Percentiles rank a stretch among this genome's conserved stretches.
phyloP scores from a whole-genome alignment of 192 early-diverging fungal species.

The Backusella tarrabulga region DNA sequence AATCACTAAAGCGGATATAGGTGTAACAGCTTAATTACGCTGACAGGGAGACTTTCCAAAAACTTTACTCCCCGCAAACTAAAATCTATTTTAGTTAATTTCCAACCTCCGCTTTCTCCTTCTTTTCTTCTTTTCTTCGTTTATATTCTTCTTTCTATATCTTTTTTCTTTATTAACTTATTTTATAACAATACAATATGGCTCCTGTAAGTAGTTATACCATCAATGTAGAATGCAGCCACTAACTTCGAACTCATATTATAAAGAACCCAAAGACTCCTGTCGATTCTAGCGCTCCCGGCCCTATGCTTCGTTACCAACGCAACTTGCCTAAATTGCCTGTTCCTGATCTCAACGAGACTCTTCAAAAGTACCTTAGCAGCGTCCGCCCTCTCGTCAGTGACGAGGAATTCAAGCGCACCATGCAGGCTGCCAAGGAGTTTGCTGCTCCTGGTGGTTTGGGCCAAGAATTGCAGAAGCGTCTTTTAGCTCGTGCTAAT shows the following conservation, averaged over 20 bases:
- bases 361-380: constrained; percentile 79
- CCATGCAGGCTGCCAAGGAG: constrained; percentile 64
- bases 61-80: neutral
- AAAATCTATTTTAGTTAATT: neutral
- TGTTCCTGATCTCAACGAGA: constrained; percentile 82
- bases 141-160: neutral
- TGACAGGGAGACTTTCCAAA: neutral
- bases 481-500: constrained; percentile 73
- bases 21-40: neutral
- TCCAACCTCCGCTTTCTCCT: constrained; percentile 8
- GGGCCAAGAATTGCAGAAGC: constrained; percentile 82
- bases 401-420: constrained; percentile 68
- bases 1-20: neutral
- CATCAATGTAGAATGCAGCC: too few species aligned
- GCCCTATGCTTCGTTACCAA: constrained; percentile 75
- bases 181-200: constrained; percentile 1
- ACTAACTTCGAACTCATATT: neutral
- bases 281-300: constrained; percentile 37
- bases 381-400: constrained; percentile 73
- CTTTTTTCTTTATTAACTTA: neutral
- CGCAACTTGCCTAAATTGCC: constrained; percentile 82
- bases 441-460: constrained; percentile 80
- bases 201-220: constrained; percentile 7
- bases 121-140: neutral
- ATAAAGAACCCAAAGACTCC: constrained; percentile 18